A percentile compares a stretch with the other conserved stretches of the same genome.
Evolutionary conservation across 306 rosid genomes (phyloP).

Genomic region (Coriaria nepalensis): DNA sequence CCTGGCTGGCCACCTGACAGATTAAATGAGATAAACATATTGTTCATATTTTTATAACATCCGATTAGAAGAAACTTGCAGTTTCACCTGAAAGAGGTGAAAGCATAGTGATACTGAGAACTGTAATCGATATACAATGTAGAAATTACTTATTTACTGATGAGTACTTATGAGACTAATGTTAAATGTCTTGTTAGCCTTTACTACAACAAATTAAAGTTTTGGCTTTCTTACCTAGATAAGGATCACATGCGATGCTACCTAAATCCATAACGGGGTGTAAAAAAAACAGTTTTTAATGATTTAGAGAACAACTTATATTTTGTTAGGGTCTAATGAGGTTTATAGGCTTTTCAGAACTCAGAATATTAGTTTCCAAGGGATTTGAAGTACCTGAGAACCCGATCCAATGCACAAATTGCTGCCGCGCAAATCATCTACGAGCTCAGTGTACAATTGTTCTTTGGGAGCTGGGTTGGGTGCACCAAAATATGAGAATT

Average conservation of each 20-base stretch:
- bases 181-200: no score
- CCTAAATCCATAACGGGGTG: no score
- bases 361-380: background rate
- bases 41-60: background rate
- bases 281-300: no score
- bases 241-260: no score
- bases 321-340: no score
- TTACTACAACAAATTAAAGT: no score
- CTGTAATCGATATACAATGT: no score
- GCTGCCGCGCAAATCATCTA: slow-evolving; percentile 94
- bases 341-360: background rate
- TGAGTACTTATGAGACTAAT: background rate
- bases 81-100: background rate
- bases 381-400: slow-evolving; percentile 61
- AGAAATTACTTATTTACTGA: background rate
- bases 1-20: slow-evolving; percentile 89
- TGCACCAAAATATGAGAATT: slow-evolving; percentile 93
- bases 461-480: slow-evolving; percentile 99
- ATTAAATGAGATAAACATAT: slow-evolving; percentile 8
- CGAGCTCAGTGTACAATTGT: slow-evolving; percentile 78
- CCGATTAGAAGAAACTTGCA: background rate
- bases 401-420: slow-evolving; percentile 91
- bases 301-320: no score
- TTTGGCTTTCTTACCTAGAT: no score
- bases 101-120: background rate